phyloP scores from a whole-genome alignment of 2,329 filamentous ascomycete genomes.

The Hymenoscyphus occultus region DNA sequence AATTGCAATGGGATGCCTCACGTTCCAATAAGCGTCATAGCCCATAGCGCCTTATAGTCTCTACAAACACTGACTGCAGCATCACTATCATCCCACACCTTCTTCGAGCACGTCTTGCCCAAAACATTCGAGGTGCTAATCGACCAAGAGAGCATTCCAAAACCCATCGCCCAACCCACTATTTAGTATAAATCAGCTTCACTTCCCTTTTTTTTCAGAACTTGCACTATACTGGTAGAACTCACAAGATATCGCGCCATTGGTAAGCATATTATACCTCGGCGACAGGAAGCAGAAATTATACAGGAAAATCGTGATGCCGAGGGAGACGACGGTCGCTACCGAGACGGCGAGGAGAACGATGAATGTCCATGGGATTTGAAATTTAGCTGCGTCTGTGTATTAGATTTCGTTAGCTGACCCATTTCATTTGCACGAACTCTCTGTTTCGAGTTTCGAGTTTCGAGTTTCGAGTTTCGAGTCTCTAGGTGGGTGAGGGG shows the following conservation, averaged over 20 bases:
- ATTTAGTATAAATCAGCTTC: too few relatives aligned
- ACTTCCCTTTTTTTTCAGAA: too few relatives aligned
- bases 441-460: background rate
- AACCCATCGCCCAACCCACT: constrained; percentile 29
- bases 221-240: too few relatives aligned
- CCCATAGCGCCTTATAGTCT: constrained; percentile 34
- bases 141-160: constrained; percentile 30
- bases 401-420: constrained; percentile 2
- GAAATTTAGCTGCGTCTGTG: constrained; percentile 20
- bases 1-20: constrained; percentile 16
- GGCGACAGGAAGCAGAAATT: constrained; percentile 34
- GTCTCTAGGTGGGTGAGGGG: background rate
- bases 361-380: constrained; percentile 34
- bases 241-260: constrained; percentile 20
- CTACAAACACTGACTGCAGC: constrained; percentile 29
- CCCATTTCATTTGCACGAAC: background rate
- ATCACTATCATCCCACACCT: constrained; percentile 24
- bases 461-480: background rate
- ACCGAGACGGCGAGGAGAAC: constrained; percentile 28
- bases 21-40: constrained; percentile 32
- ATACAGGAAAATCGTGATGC: constrained; percentile 32
- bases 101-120: constrained; percentile 25
- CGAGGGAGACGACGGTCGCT: constrained; percentile 25
- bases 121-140: constrained; percentile 29
- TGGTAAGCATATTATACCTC: constrained; percentile 30